Evolutionary conservation across 305 asterid genomes (phyloP), one percentile per base, ranked within the genome.

Genomic region (Fraxinus dipetala): DNA sequence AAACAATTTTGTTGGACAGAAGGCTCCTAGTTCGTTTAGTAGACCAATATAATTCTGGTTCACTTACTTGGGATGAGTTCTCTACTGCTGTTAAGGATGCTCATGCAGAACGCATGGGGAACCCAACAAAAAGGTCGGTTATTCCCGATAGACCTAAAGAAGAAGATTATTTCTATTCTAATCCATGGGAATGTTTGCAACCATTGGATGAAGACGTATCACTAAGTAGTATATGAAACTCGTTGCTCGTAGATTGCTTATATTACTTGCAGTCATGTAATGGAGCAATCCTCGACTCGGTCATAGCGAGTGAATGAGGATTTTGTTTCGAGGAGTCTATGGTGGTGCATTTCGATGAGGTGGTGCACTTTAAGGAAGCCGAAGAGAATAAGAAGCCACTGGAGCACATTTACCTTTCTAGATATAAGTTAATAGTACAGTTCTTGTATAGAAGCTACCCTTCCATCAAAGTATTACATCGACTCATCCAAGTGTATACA

Each of bases 111-210:
- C 91, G 93, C 75, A 91, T 93, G 96, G 97, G 97, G 73, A 89
- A 85, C 78, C 97, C 93, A 0, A 86, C 69, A 43, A 86, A 78
- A 78, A 75, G 97, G 78, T 38, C 85, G 85, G 93, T 88, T 75
- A 89, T 93, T 78, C 91, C 90, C 0, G 97, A 93, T 63, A 84
- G 92, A 86, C 97, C 97, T 2, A 93, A 93, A 90, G 97, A 93
- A 85, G 97, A 93, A 83, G 97, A 91, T 82, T 93, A 93, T 75
- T 93, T 93, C 81, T 93, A 93, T 4, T 89, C 97, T 85, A 93
- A 93, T 78, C 97, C 97, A 0, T 87, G 87, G 78, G 97, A 93
- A 79, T 93, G 97, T 85, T 86, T 93, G 83, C 88, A 88, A 70
- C 82, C 84, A 26, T 67, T 83, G 78, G 85, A 90, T 7, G 89